These are phyloP conservation scores for Pichia pseudocactophila DNA, from an alignment of 805 yeast species.

Conservation along the genomic window DNA sequence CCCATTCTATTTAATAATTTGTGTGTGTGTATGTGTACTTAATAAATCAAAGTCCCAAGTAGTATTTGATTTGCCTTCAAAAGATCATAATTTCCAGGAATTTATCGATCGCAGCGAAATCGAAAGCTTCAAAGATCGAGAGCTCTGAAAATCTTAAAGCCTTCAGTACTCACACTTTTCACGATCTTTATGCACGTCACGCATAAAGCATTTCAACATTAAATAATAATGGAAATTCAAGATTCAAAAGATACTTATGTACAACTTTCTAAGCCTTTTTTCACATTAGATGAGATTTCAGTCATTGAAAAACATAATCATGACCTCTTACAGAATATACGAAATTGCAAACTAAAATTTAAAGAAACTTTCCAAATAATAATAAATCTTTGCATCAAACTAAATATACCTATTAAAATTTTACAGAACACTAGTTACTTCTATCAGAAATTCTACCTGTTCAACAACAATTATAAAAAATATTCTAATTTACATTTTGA, in stretches of 20 bases:
- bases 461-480: slow-evolving; percentile 46
- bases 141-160: too few relatives aligned
- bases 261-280: slow-evolving; percentile 30
- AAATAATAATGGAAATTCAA: not conserved
- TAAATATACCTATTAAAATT: slow-evolving; percentile 63
- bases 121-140: not conserved
- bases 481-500: slow-evolving; percentile 39
- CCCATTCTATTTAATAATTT: slow-evolving; percentile 16
- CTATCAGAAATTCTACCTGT: slow-evolving; percentile 62
- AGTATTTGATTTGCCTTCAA: slow-evolving; percentile 2
- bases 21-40: not conserved
- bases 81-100: too few relatives aligned
- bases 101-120: too few relatives aligned
- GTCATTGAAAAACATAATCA: slow-evolving; percentile 15
- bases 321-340: slow-evolving; percentile 15
- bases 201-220: too few relatives aligned
- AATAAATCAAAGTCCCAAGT: too few relatives aligned
- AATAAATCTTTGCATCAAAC: slow-evolving; percentile 39
- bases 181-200: too few relatives aligned
- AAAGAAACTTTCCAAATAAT: slow-evolving; percentile 43
- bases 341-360: slow-evolving; percentile 18
- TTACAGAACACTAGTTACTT: slow-evolving; percentile 63
- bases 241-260: slow-evolving; percentile 11
- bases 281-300: slow-evolving; percentile 23
- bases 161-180: too few relatives aligned